Evolutionary conservation across 2,329 filamentous ascomycete species (phyloP), one percentile per base, ranked within the genome.

Genomic region (Curvularia sp.): DNA sequence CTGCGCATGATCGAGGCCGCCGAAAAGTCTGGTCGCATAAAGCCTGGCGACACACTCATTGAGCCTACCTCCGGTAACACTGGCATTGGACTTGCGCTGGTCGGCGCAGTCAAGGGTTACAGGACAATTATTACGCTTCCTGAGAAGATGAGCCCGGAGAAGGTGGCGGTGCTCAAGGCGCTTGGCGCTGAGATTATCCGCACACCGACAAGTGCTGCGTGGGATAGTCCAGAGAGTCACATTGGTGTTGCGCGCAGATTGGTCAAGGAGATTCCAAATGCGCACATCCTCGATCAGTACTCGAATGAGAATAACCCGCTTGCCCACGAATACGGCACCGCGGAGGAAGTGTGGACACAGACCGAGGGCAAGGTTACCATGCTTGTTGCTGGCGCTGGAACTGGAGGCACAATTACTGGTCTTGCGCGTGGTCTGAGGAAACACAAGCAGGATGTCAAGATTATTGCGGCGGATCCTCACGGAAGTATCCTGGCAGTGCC

Each of bases 141-240:
- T 51, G 95, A 99, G 82, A 99, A 99, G 84, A 99, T 99, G 95
- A 97, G 93, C 1, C 91, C 93, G 48, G 95, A 99, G 80, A 99
- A 99, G 80, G 95, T 99, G 39, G 90, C 94, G 2, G 95, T 99
- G 28, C 85, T 99, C 62, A 91, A 93, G 70, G 94, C 95, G 30
- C 86, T 99, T 52, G 94, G 94, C 64, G 95, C 95, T 42, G 97
- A 96, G 74, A 98, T 99, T 79, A 97, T 99, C 77, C 89, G 95
- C 54, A 99, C 95, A 4, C 95, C 95, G 24, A 99, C 93, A 33
- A 92, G 96, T 79, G 95, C 95, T 38, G 94, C 95, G 42, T 98
- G 88, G 83, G 95, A 99, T 79, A 89, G 88, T 39, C 95, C 95
- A 55, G 95, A 99, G 81, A 96, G 91, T 55, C 95, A 99, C 78